phyloP scores from a whole-genome alignment of 441 rosid genomes.

The Gossypium trilobum region DNA sequence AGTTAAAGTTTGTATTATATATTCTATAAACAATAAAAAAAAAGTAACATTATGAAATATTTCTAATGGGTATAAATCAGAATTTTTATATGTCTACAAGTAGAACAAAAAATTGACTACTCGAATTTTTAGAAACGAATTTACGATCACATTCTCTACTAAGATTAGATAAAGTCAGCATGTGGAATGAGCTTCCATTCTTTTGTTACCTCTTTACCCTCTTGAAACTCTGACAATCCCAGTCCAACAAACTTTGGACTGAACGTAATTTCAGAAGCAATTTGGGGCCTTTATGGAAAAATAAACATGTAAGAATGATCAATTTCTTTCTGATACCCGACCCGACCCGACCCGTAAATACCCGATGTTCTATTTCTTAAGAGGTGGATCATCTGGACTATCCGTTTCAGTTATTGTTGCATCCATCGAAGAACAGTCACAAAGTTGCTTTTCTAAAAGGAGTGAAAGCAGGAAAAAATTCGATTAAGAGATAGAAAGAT shows the following conservation, averaged over 20 bases:
- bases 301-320: not conserved
- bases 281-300: not conserved
- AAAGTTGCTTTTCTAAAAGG: not conserved
- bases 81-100: no score
- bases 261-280: not conserved
- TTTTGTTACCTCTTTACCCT: not conserved
- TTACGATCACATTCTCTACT: not conserved
- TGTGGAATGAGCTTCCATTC: not conserved
- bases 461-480: not conserved
- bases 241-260: not conserved
- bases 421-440: not conserved
- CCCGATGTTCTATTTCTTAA: not conserved
- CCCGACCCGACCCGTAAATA: not conserved
- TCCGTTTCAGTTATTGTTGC: not conserved
- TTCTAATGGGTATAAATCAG: no score
- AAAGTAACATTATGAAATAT: no score
- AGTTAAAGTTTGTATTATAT: no score
- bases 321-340: not conserved
- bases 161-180: no score
- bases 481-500: conserved; percentile 25
- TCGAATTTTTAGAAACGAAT: no score
- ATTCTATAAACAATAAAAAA: no score
- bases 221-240: not conserved
- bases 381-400: not conserved
- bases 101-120: no score